Percentiles rank a stretch among this genome's conserved stretches.
Conservation (phyloP, 2,329 filamentous ascomycete species). For the Hypoxylon sp. region DNA sequence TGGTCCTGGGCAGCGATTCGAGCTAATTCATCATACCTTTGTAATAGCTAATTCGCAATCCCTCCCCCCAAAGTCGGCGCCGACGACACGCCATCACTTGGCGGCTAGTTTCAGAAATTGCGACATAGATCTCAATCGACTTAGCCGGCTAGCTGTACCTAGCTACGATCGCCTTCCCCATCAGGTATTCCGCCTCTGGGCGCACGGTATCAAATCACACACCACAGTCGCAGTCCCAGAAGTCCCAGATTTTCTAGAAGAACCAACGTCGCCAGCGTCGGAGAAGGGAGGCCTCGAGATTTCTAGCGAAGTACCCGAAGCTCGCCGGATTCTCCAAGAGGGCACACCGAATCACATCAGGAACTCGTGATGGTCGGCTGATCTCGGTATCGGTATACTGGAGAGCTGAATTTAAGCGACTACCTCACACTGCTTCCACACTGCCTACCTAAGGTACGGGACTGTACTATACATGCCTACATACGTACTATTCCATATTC, state of each 20-base stretch:
- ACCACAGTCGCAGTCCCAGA: conserved; percentile 2
- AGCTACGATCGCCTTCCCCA: conserved; percentile 46
- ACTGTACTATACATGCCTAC: conserved; percentile 19
- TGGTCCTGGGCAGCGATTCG: conserved; percentile 9
- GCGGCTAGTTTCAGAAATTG: conserved; percentile 46
- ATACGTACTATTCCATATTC: conserved; percentile 9
- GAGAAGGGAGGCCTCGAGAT: conserved; percentile 34
- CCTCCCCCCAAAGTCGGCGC: conserved; percentile 22
- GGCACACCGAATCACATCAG: conserved; percentile 45
- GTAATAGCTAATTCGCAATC: conserved; percentile 26
- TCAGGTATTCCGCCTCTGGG: conserved; percentile 41
- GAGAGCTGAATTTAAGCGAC: conserved; percentile 34
- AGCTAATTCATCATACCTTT: conserved; percentile 43
- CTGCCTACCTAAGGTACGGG: not conserved
- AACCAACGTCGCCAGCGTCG: not conserved
- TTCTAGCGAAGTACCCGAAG: conserved; percentile 34
- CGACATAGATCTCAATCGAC: conserved; percentile 45
- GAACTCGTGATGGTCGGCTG: conserved; percentile 45
- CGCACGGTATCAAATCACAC: conserved; percentile 36
- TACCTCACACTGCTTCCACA: not conserved
- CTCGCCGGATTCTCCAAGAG: conserved; percentile 42
- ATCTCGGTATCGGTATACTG: conserved; percentile 41
- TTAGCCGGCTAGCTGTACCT: conserved; percentile 42
- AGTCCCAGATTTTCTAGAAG: conserved; percentile 7
- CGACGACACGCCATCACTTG: conserved; percentile 32